These are phyloP conservation scores for Corrigiola litoralis DNA, from an alignment of 179 eudicot genomes.

Conservation along the genomic window DNA sequence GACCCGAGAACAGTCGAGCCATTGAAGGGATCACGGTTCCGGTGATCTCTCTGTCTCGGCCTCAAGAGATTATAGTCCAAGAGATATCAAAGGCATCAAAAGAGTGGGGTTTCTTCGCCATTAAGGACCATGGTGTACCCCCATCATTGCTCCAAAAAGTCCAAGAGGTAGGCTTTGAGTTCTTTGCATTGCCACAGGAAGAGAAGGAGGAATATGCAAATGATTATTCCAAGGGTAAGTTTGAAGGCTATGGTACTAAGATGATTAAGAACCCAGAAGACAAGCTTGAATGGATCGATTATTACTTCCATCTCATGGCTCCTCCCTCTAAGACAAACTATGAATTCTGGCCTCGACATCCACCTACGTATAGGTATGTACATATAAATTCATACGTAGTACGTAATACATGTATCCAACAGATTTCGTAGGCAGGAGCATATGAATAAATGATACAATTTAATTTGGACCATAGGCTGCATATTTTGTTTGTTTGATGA, in stretches of 20 bases:
- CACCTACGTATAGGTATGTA: slow-evolving; percentile 36
- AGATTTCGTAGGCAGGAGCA: too few species aligned
- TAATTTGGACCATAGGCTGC: too few species aligned
- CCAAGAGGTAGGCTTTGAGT: slow-evolving; percentile 35
- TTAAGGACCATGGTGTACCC: slow-evolving; percentile 34
- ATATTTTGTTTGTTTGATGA: too few species aligned
- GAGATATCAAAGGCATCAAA: slow-evolving; percentile 32
- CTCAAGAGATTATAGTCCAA: slow-evolving; percentile 23
- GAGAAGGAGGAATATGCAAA: slow-evolving; percentile 51
- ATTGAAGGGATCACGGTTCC: slow-evolving; percentile 39
- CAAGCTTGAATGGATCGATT: slow-evolving; percentile 53
- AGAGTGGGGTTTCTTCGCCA: slow-evolving; percentile 49
- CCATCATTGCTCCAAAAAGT: slow-evolving; percentile 24
- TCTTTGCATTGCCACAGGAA: slow-evolving; percentile 37
- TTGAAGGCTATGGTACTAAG: slow-evolving; percentile 56
- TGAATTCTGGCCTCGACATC: slow-evolving; percentile 40
- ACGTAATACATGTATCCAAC: too few species aligned
- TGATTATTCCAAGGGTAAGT: slow-evolving; percentile 29
- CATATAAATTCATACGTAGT: neutral
- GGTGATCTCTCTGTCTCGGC: slow-evolving; percentile 34
- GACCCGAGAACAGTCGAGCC: slow-evolving; percentile 43
- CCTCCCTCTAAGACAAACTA: slow-evolving; percentile 40
- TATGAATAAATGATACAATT: too few species aligned
- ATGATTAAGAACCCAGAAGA: slow-evolving; percentile 35
- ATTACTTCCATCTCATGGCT: slow-evolving; percentile 44